These are phyloP conservation scores for Pyrus communis DNA, from an alignment of 306 rosid genomes.

Conservation along the genomic window DNA sequence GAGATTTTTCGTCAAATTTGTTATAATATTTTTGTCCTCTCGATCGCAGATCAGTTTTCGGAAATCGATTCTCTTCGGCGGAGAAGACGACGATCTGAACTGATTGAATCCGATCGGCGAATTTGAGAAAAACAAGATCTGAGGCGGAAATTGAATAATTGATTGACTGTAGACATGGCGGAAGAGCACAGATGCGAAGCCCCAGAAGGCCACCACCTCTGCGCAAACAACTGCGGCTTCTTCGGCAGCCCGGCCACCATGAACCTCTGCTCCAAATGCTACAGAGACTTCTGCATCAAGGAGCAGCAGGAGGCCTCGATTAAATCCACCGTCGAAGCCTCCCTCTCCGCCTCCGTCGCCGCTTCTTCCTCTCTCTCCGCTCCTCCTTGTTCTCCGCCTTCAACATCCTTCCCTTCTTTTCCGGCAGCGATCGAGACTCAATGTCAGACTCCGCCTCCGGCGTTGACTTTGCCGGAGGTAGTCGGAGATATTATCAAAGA, in stretches of 20 bases:
- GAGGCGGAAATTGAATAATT: background rate
- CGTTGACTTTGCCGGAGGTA: slow-evolving; percentile 14
- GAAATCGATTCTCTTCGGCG: background rate
- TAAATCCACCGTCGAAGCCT: slow-evolving; percentile 68
- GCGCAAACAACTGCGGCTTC: slow-evolving; percentile 92
- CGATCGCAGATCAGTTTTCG: background rate
- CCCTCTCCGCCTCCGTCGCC: slow-evolving; percentile 34
- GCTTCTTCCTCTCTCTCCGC: background rate
- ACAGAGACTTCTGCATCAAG: slow-evolving; percentile 46
- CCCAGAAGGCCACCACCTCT: slow-evolving; percentile 75
- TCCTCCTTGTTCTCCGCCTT: background rate
- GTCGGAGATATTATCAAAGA: slow-evolving; percentile 6
- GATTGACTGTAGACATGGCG: slow-evolving; percentile 42
- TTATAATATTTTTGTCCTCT: background rate
- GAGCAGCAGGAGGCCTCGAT: slow-evolving; percentile 69
- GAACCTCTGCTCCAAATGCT: slow-evolving; percentile 91
- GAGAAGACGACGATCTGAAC: background rate
- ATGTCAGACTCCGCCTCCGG: slow-evolving; percentile 19
- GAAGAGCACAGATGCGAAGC: slow-evolving; percentile 91
- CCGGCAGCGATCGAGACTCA: slow-evolving; percentile 3
- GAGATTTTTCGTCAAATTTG: background rate
- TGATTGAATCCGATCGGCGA: background rate
- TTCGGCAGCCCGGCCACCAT: slow-evolving; percentile 84
- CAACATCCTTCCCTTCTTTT: background rate
- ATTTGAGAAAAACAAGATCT: background rate